These are phyloP conservation scores for Aspergillus fijiensis DNA, from an alignment of 2,329 filamentous ascomycete genomes.

Conservation along the genomic window DNA sequence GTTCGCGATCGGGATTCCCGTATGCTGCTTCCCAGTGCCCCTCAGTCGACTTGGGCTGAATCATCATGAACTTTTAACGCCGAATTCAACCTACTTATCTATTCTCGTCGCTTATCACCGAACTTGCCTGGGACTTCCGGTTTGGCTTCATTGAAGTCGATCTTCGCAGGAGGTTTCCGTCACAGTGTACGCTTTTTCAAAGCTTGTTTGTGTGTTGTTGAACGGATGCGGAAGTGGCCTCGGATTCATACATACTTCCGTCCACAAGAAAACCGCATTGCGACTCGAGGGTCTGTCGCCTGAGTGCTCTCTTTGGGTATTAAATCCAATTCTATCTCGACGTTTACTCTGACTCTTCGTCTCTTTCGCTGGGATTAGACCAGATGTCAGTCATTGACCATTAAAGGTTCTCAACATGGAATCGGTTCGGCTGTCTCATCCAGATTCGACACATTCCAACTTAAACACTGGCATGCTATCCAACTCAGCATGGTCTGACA, in stretches of 20 bases:
- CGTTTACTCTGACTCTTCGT: neutral
- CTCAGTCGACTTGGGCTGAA: constrained; percentile 1
- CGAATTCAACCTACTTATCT: neutral
- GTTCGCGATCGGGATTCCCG: constrained; percentile 1
- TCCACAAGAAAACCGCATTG: neutral
- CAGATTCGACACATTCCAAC: constrained; percentile 12
- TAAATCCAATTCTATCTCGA: neutral
- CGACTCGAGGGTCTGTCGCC: neutral
- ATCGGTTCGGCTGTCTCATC: constrained; percentile 16
- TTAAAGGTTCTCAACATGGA: constrained; percentile 14
- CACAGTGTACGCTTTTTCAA: neutral
- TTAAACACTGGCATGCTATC: constrained; percentile 4
- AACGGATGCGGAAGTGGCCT: constrained; percentile 18
- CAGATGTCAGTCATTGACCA: constrained; percentile 17
- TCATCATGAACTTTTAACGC: constrained; percentile 11
- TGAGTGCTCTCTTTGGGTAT: neutral
- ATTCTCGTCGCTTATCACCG: neutral
- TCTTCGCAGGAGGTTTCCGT: constrained; percentile 9
- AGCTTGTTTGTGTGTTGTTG: constrained; percentile 3
- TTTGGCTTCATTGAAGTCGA: neutral
- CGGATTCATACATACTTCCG: constrained; percentile 6
- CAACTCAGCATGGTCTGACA: constrained; percentile 3
- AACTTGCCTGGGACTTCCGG: neutral
- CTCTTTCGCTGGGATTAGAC: neutral
- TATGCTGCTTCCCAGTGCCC: constrained; percentile 5